Evolutionary conservation across 148 eudicot species (phyloP), one percentile per base, ranked within the genome.

Genomic region (Rhododendron mucronatum): DNA sequence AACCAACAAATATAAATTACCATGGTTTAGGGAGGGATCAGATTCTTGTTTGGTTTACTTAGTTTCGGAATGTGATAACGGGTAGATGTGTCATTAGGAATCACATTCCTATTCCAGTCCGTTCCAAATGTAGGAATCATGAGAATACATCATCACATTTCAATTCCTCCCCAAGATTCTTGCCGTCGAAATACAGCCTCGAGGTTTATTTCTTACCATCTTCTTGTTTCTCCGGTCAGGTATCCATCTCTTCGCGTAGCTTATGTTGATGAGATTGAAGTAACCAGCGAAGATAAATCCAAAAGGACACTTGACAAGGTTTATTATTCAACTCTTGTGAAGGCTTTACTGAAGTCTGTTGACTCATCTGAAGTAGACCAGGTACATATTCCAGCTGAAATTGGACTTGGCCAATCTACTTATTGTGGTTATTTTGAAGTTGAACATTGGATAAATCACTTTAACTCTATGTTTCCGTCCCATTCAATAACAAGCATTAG

Each of bases 181-280:
- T 5, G 73, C 33, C 1, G 10, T 65, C 33, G 6, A n/a, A 65
- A n/a, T 9, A 26, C 73, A 13, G 51, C 67, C 74, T 80, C 28
- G n/a, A 51, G 48, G 21, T n/a, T 75, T 44, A 26, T 85, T 76
- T 26, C 30, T 45, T 45, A 79, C 55, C 26, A 51, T 82, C 63
- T 45, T 63, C 48, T 37, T 86, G 10, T 81, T 57, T 71, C 35
- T 53, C 69, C 47, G 80, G 51, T 77, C 87, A 93, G 95, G 86
- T 93, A 93, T 41, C 95, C 95, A 37, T 93, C 95, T 86, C 86
- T 93, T 37, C 95, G 95, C 45, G 95, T 93, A 45, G 95, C 96
- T 73, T 93, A 93, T 89, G 90, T 93, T 78, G 96, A 93, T 84
- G 96, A 92, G 88, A 89, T 92, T 88, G 94, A 93, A 89, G 90